These are phyloP conservation scores for Botryotinia convoluta DNA, from an alignment of 2,329 filamentous ascomycete species.

Conservation along the genomic window DNA sequence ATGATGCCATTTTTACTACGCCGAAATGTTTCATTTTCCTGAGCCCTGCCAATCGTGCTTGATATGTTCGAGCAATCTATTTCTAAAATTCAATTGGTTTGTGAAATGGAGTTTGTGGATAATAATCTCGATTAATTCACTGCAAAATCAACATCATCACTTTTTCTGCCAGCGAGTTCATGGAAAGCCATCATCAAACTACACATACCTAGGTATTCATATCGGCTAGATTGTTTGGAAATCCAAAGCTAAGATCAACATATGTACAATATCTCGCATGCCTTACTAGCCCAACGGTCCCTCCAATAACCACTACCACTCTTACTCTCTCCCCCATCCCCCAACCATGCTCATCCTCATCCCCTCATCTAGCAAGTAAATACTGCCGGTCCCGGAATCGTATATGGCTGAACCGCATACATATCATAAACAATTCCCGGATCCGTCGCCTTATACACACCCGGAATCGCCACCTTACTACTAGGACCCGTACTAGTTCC, in stretches of 20 bases:
- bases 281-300: background rate
- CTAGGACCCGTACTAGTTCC: constrained; percentile 44
- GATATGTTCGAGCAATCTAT: background rate
- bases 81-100: background rate
- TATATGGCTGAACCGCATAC: constrained; percentile 45
- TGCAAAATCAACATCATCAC: background rate
- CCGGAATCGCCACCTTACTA: constrained; percentile 45
- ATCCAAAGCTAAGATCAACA: background rate
- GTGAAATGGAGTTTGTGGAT: background rate
- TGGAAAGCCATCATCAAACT: background rate
- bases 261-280: background rate
- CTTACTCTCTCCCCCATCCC: no score
- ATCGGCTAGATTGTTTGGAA: no score
- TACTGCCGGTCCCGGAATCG: constrained; percentile 43
- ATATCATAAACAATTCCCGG: constrained; percentile 40
- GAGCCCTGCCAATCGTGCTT: no score
- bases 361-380: constrained; percentile 30
- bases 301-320: no score
- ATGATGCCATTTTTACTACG: no score
- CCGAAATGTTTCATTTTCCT: no score
- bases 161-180: background rate
- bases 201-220: no score
- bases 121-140: accelerated
- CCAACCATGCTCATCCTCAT: background rate
- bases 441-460: constrained; percentile 47